Percentiles rank a stretch among this genome's conserved stretches.
Evolutionary conservation across 495 filamentous ascomycete genomes (phyloP).

Genomic region (Filosporella fistucella): DNA sequence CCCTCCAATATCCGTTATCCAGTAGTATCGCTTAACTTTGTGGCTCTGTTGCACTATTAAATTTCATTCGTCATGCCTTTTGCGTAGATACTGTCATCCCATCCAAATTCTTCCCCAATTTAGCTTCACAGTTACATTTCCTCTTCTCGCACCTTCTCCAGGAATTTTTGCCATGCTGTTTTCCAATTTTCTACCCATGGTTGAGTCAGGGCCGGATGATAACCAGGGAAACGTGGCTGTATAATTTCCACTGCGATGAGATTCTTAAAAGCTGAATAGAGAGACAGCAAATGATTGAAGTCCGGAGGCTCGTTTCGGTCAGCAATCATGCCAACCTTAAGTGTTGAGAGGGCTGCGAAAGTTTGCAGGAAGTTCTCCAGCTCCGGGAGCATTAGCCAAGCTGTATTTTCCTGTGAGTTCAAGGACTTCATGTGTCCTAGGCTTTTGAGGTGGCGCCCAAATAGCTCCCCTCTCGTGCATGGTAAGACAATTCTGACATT

Average conservation of each 20-base stretch:
- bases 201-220: too few relatives aligned
- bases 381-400: slow-evolving; percentile 9
- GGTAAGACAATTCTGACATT: slow-evolving; percentile 11
- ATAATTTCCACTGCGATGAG: neutral
- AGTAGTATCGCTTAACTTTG: too few relatives aligned
- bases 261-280: slow-evolving; percentile 3
- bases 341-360: neutral
- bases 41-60: too few relatives aligned
- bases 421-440: too few relatives aligned
- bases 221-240: neutral
- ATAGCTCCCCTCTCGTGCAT: neutral
- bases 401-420: neutral
- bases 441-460: neutral
- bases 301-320: slow-evolving; percentile 5
- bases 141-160: too few relatives aligned
- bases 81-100: too few relatives aligned
- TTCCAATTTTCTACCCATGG: slow-evolving; percentile 5
- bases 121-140: too few relatives aligned
- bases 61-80: too few relatives aligned
- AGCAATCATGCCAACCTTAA: slow-evolving; percentile 3
- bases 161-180: slow-evolving; percentile 6
- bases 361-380: slow-evolving; percentile 4
- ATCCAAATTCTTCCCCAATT: too few relatives aligned
- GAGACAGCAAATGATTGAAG: slow-evolving; percentile 7
- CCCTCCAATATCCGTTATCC: too few relatives aligned